These are phyloP conservation scores for Colletotrichum sojae DNA, from an alignment of 2,329 filamentous ascomycete genomes.

Conservation along the genomic window DNA sequence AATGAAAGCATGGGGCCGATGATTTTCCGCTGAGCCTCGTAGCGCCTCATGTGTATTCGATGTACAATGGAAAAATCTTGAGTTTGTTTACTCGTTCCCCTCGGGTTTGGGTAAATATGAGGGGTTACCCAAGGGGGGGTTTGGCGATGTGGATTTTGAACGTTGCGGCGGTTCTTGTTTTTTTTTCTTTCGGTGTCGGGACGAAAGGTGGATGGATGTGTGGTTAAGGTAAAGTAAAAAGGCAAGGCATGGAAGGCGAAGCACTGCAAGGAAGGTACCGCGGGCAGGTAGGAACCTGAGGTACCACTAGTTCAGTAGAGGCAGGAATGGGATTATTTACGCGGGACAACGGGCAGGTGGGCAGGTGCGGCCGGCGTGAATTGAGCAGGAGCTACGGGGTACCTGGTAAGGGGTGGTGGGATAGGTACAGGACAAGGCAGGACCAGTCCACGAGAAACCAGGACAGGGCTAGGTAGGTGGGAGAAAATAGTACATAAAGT, in stretches of 20 bases:
- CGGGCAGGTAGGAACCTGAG: too few species aligned
- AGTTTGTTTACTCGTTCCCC: background rate
- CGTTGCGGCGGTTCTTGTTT: conserved; percentile 20
- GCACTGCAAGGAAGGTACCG: background rate
- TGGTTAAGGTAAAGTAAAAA: background rate
- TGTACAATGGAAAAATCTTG: conserved; percentile 4
- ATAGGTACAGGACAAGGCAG: background rate
- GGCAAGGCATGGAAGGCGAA: background rate
- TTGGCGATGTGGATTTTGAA: conserved; percentile 21
- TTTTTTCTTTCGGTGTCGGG: conserved; percentile 22
- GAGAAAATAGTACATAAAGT: too few species aligned
- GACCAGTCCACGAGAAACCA: too few species aligned
- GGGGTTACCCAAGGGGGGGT: conserved; percentile 3
- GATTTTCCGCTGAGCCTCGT: conserved; percentile 25
- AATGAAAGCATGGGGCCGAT: conserved; percentile 33
- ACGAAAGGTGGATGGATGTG: conserved; percentile 8
- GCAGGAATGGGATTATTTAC: background rate
- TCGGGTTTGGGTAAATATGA: conserved; percentile 15
- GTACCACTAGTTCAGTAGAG: background rate
- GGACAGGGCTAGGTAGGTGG: too few species aligned
- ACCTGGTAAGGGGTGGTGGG: background rate
- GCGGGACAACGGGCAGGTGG: background rate
- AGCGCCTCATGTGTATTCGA: conserved; percentile 35
- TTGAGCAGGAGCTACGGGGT: background rate
- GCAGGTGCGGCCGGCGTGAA: background rate